Evolutionary conservation across 179 eudicot species (phyloP).

Genomic region (Corrigiola litoralis): DNA sequence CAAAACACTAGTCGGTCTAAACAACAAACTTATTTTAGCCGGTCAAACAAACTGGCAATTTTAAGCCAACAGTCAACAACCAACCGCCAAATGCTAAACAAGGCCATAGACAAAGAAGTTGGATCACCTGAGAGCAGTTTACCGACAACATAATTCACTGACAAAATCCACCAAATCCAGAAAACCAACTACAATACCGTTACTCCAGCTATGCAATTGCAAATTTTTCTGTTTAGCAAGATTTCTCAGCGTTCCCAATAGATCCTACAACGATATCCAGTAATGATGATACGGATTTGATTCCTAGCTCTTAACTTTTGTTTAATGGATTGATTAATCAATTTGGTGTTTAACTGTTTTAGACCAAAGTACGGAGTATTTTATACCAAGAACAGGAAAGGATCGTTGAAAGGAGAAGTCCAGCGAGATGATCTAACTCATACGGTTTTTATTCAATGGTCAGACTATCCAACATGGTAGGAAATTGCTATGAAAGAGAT

Average conservation of each 20-base stretch:
- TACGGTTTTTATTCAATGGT: background rate
- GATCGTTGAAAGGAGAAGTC: background rate
- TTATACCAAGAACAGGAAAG: background rate
- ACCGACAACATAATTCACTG: background rate
- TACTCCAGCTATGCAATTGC: conserved; percentile 4
- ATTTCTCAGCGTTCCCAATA: conserved; percentile 3
- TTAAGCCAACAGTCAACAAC: too few species aligned
- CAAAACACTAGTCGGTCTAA: too few species aligned
- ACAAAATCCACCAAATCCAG: conserved; percentile 14
- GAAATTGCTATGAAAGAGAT: background rate
- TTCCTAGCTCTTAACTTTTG: background rate
- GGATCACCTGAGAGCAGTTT: background rate
- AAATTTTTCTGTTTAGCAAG: conserved; percentile 2
- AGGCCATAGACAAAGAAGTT: too few species aligned
- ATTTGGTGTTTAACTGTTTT: background rate
- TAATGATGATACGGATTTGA: background rate
- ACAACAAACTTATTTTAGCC: too few species aligned
- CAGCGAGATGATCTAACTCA: background rate
- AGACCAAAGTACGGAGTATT: background rate
- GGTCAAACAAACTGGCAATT: too few species aligned
- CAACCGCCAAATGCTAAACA: too few species aligned
- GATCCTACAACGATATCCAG: background rate
- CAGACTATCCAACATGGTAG: conserved; percentile 2
- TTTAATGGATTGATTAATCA: background rate
- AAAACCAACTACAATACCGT: conserved; percentile 1